Percentiles rank a stretch among this genome's conserved stretches.
phyloP scores from a whole-genome alignment of 495 filamentous ascomycete genomes.

The Pseudoneurospora amorphoporcata region DNA sequence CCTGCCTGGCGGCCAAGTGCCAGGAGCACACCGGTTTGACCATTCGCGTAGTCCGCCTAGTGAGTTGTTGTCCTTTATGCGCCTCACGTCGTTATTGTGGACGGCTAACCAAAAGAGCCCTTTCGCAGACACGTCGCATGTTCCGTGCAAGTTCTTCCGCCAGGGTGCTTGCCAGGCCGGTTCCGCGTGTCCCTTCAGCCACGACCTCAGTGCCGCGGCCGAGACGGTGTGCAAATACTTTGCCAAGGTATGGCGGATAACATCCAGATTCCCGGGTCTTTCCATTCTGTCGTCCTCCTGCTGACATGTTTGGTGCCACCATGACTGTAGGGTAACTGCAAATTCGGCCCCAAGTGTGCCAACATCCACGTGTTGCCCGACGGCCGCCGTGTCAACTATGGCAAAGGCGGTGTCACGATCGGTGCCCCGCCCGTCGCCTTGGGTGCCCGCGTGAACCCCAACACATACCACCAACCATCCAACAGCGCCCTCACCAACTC shows the following conservation, averaged over 20 bases:
- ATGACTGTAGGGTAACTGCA: conserved; percentile 78
- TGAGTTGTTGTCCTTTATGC: conserved; percentile 29
- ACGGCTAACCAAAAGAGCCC: background rate
- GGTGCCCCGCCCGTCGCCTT: conserved; percentile 45
- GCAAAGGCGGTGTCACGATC: conserved; percentile 44
- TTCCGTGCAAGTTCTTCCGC: conserved; percentile 98
- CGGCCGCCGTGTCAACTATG: conserved; percentile 76
- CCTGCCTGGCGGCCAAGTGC: conserved; percentile 24
- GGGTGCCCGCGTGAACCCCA: conserved; percentile 61
- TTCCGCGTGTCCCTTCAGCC: conserved; percentile 89
- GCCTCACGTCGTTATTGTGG: background rate
- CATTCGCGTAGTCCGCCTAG: conserved; percentile 76
- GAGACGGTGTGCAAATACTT: conserved; percentile 97
- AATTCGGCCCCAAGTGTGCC: conserved; percentile 95
- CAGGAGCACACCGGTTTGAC: conserved; percentile 40
- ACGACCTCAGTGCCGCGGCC: conserved; percentile 68
- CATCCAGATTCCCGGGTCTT: background rate
- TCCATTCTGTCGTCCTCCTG: conserved; percentile 4
- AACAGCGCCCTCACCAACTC: conserved; percentile 77
- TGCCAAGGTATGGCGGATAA: conserved; percentile 56
- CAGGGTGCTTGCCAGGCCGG: conserved; percentile 95
- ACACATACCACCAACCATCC: conserved; percentile 35
- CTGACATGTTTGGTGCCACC: conserved; percentile 24
- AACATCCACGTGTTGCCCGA: conserved; percentile 91
- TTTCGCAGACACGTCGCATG: conserved; percentile 79